Base-by-base conservation (phyloP, 2,329 filamentous ascomycete species). In the Fusarium denticulatum region DNA sequence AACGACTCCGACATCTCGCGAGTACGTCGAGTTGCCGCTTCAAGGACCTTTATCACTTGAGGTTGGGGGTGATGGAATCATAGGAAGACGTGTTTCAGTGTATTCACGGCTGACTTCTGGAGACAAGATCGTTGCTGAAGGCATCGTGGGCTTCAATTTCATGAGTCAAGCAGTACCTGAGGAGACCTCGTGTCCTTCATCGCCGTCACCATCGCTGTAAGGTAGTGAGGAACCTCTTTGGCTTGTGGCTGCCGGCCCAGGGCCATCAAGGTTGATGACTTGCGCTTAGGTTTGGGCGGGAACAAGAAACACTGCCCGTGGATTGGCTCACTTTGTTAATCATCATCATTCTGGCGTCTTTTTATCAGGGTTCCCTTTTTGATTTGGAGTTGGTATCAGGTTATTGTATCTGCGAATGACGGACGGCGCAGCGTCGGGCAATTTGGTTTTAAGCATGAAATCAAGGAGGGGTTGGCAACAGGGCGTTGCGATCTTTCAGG, bases 71-170 rank as follows among this genome's bases (percentile, higher is more conserved):
- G 78, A 84, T 14, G 86, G 86, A 15, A 86, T 88, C 58, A 87
- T 88, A 26, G 86, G 86, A 2, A 80, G 86, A 9, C 79, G 86
- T 15, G 85, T 88, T 2, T 86, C 85, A 1, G 59, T 88, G 1
- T 81, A 79, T 36, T 78, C 80, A 1, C 70, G 77, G 1, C 61
- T 72, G 1, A 52, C 60, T 1, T 67, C 60, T 71, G 81, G 81
- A 36, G 76, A 75, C 32, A 71, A 73, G 10, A 79, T 85, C 0
- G 69, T 86, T 7, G 85, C 86, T 0, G 85, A 87, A 69, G 86
- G 86, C 0, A 85, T 87, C n/a, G 84, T 87, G 9, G 86, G 86
- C 2, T 86, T 86, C 74, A 87, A 87, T 40, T 83, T 81, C 49
- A 57, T 79, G 59, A 77, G 71, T 39, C 69, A 68, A 26, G 39